phyloP scores from a whole-genome alignment of 805 yeast species.

The Wickerhamiella siamensis region DNA sequence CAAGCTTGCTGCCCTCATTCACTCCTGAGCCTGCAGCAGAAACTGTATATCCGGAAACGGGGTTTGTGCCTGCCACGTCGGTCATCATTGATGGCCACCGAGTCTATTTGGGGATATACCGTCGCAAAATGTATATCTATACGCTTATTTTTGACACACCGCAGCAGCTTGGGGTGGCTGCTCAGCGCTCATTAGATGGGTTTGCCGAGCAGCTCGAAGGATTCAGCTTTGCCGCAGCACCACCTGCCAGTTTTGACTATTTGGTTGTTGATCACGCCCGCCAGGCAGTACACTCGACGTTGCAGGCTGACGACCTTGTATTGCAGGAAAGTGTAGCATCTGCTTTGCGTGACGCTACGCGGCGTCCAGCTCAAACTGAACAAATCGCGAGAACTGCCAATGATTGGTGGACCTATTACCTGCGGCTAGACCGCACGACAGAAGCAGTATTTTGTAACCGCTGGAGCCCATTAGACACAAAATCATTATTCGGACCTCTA shows the following conservation, averaged over 20 bases:
- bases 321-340: conserved; percentile 1
- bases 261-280: background rate
- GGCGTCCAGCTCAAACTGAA: background rate
- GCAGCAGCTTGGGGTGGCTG: background rate
- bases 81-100: background rate
- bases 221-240: conserved; percentile 6
- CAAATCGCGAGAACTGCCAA: conserved; percentile 1
- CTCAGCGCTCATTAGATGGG: background rate
- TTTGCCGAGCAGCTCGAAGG: conserved; percentile 2
- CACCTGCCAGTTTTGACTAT: conserved; percentile 5
- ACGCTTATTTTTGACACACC: background rate
- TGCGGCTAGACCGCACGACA: background rate
- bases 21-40: background rate
- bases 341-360: background rate
- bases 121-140: background rate
- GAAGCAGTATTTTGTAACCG: conserved; percentile 2
- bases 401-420: conserved; percentile 5
- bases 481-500: conserved; percentile 1
- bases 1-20: background rate
- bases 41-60: background rate
- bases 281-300: conserved; percentile 1
- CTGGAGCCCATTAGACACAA: conserved; percentile 1
- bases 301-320: background rate
- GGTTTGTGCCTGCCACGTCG: background rate
- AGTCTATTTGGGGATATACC: background rate